Base-by-base conservation (phyloP, 163 green algal genomes). In the Prototheca cutis region DNA sequence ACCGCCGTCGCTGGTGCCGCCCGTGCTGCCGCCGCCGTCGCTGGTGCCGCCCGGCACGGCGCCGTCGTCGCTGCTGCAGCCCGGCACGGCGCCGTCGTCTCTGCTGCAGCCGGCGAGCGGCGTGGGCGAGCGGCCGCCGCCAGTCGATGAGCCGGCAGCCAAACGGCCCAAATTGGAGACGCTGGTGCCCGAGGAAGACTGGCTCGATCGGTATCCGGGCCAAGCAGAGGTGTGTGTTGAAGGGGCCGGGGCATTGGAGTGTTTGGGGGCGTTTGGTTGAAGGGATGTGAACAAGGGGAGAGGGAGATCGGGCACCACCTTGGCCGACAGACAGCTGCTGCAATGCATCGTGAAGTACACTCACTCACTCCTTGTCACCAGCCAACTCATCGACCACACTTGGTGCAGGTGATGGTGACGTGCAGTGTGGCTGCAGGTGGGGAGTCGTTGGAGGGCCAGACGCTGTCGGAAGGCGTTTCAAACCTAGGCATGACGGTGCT, bases 161-260 rank as follows among this genome's bases (percentile, higher is more conserved):
- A 93, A 94, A 74, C 68, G 82, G 31, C 40, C 67, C 36, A 73
- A 84, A 25, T 65, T 61, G 3, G 83, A 82, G 71, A 58, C 90
- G 64, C 67, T 97, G 30, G 69, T 84, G 36, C 65, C 79, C 0
- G 90, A 95, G 70, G 83, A 90, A 28, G 84, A 95, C 56, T 95
- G 90, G 68, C 61, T 94, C 64, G 76, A 76, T 3, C 48, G 72
- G 23, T 67, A 86, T 54, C 66, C 72, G 7, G 86, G 87, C 18
- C 48, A 56, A 24, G 58, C 53, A 48, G 78, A 73, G 69, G 71
- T 76, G 31, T 7, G 66, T 61, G n/a, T 39, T 69, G 42, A 33
- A 62, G 17, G 33, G 72, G 6, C 36, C 36, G n/a, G n/a, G n/a
- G n/a, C n/a, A n/a, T n/a, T n/a, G n/a, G n/a, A n/a, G n/a, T n/a